These are phyloP conservation scores for Cylindrodendrum hubeiense DNA, from an alignment of 2,329 filamentous ascomycete species.

Conservation along the genomic window DNA sequence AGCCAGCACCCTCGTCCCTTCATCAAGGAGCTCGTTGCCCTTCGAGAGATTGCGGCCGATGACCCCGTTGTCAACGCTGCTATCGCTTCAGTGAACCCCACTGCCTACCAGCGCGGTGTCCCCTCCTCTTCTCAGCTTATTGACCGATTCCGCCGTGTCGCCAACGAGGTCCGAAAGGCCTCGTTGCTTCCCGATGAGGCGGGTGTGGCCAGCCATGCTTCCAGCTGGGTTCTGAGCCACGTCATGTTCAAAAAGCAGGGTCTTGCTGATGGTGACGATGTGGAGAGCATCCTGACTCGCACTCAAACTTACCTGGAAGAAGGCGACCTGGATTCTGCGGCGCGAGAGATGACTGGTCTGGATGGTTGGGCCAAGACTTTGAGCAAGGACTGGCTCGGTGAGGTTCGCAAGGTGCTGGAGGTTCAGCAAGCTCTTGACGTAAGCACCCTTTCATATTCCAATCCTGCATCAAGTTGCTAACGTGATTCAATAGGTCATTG, in stretches of 20 bases:
- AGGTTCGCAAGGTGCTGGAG: slow-evolving; percentile 92
- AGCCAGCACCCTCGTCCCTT: slow-evolving; percentile 82
- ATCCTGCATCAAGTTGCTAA: slow-evolving; percentile 29
- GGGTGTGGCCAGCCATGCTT: slow-evolving; percentile 93
- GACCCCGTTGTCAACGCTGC: slow-evolving; percentile 91
- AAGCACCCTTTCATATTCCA: slow-evolving; percentile 55
- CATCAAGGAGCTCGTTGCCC: slow-evolving; percentile 89
- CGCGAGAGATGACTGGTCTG: slow-evolving; percentile 93
- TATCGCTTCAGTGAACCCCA: slow-evolving; percentile 95
- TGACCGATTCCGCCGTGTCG: slow-evolving; percentile 95
- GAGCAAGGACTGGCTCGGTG: slow-evolving; percentile 92
- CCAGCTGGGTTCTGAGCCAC: slow-evolving; percentile 90
- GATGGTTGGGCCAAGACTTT: slow-evolving; percentile 96
- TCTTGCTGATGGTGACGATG: slow-evolving; percentile 85
- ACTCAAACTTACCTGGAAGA: slow-evolving; percentile 94
- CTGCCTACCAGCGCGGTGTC: slow-evolving; percentile 92
- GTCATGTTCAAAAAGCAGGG: slow-evolving; percentile 96
- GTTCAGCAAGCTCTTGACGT: slow-evolving; percentile 97
- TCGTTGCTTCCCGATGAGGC: slow-evolving; percentile 92
- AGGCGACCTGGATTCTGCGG: slow-evolving; percentile 90
- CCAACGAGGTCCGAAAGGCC: slow-evolving; percentile 93
- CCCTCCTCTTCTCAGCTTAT: slow-evolving; percentile 87
- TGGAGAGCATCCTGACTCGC: slow-evolving; percentile 91
- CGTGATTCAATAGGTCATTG: slow-evolving; percentile 74
- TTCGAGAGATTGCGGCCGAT: slow-evolving; percentile 90